Conservation (phyloP, 2,329 filamentous ascomycete genomes). For the Fusarium cyanostomum region DNA sequence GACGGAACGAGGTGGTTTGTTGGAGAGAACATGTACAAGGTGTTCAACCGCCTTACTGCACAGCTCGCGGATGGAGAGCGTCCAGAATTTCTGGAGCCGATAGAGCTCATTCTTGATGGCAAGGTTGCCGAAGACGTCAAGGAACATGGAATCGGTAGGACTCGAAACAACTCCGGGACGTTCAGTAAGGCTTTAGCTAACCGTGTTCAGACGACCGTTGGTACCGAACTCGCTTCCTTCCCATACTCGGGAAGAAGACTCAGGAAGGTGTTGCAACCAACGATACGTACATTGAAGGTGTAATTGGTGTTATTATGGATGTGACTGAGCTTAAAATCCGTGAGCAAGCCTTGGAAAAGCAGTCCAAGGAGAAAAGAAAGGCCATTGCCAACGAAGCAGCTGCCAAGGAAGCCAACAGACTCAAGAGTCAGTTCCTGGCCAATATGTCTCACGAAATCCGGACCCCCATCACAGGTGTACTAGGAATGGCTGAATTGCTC, state of each 20-base stretch:
- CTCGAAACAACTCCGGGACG: neutral
- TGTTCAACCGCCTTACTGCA: slow-evolving; percentile 64
- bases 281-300: slow-evolving; percentile 70
- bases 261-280: slow-evolving; percentile 57
- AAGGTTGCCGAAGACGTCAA: slow-evolving; percentile 67
- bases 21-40: slow-evolving; percentile 70
- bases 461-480: slow-evolving; percentile 81
- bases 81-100: slow-evolving; percentile 63
- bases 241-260: slow-evolving; percentile 67
- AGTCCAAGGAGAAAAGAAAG: slow-evolving; percentile 74
- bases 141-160: slow-evolving; percentile 67
- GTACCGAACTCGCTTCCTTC: slow-evolving; percentile 77
- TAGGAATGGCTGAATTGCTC: slow-evolving; percentile 81
- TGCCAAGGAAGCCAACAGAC: slow-evolving; percentile 80
- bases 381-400: slow-evolving; percentile 79
- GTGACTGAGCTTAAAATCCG: slow-evolving; percentile 72
- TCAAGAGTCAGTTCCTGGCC: slow-evolving; percentile 82
- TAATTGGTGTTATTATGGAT: slow-evolving; percentile 83
- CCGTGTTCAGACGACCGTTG: slow-evolving; percentile 63
- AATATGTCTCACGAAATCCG: slow-evolving; percentile 86
- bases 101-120: slow-evolving; percentile 73
- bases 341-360: slow-evolving; percentile 62
- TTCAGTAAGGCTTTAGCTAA: slow-evolving; percentile 8
- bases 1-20: slow-evolving; percentile 60
- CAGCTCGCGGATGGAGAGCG: slow-evolving; percentile 55